Evolutionary conservation across 495 filamentous ascomycete species (phyloP).

Genomic region (Daldinia vernicosa): DNA sequence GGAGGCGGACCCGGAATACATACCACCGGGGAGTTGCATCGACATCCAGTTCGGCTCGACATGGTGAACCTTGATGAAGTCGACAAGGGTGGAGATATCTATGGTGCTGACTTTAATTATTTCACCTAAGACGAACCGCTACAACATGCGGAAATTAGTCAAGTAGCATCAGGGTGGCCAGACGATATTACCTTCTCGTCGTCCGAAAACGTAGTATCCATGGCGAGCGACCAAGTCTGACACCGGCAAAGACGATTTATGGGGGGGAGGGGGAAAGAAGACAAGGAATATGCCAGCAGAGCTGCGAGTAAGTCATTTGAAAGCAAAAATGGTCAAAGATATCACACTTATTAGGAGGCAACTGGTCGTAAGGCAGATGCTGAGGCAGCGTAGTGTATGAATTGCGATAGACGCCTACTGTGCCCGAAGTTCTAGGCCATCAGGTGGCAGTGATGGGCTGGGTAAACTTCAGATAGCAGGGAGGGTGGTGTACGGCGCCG

Average conservation of each 20-base stretch:
- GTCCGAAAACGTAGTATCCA: conserved; percentile 59
- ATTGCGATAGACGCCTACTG: conserved; percentile 40
- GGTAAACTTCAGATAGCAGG: conserved; percentile 42
- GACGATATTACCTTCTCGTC: conserved; percentile 56
- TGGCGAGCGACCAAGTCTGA: conserved; percentile 46
- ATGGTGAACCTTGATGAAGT: conserved; percentile 55
- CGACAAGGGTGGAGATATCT: conserved; percentile 54
- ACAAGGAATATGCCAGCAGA: conserved; percentile 47
- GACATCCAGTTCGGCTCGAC: conserved; percentile 56
- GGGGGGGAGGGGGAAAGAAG: conserved; percentile 45
- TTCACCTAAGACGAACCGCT: conserved; percentile 65
- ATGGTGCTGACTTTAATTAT: conserved; percentile 63
- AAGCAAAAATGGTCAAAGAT: conserved; percentile 41
- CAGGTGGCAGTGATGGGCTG: conserved; percentile 42
- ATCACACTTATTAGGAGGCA: conserved; percentile 25
- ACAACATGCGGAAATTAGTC: conserved; percentile 42
- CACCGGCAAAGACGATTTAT: conserved; percentile 37
- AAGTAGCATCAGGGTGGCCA: conserved; percentile 7
- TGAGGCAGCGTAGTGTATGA: conserved; percentile 36
- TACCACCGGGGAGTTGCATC: conserved; percentile 60
- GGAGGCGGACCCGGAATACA: conserved; percentile 39
- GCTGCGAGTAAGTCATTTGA: conserved; percentile 54
- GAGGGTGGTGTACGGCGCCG: conserved; percentile 37
- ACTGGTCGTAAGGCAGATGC: conserved; percentile 35
- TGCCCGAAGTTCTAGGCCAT: conserved; percentile 44